Evolutionary conservation across 1,139 yeast genomes (phyloP).

Genomic region (Diutina neorugosa): DNA sequence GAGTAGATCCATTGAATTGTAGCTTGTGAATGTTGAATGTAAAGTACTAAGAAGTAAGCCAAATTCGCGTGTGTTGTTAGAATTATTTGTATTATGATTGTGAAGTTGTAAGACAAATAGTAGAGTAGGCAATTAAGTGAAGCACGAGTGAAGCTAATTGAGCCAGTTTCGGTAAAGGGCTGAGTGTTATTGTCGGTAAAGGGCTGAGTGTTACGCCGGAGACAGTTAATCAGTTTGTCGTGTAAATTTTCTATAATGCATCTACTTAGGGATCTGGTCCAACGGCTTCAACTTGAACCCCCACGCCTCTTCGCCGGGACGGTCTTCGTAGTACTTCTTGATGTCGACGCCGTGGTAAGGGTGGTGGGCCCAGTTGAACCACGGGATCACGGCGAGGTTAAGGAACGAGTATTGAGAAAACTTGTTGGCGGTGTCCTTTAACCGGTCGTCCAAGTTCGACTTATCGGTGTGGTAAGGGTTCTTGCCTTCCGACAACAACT

Average conservation of each 20-base stretch:
- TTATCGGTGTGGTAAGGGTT: constrained; percentile 55
- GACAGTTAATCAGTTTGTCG: too few species aligned
- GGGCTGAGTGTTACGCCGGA: too few species aligned
- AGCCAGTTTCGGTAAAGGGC: too few species aligned
- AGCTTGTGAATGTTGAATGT: too few species aligned
- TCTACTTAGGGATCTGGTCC: constrained; percentile 33
- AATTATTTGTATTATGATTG: too few species aligned
- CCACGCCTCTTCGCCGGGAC: constrained; percentile 44
- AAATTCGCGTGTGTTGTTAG: too few species aligned
- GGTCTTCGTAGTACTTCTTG: constrained; percentile 53
- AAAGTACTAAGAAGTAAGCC: too few species aligned
- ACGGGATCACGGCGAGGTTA: constrained; percentile 54
- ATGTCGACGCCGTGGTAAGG: constrained; percentile 77
- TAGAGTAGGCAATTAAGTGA: too few species aligned
- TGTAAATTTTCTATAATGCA: not conserved
- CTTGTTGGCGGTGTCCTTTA: constrained; percentile 68
- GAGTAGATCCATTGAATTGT: too few species aligned
- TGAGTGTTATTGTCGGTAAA: too few species aligned
- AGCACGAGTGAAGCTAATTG: too few species aligned
- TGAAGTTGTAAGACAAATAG: too few species aligned
- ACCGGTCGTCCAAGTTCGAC: constrained; percentile 51
- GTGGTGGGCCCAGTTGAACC: constrained; percentile 76
- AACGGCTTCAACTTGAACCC: constrained; percentile 33
- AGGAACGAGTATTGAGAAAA: constrained; percentile 67
- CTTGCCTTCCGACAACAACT: constrained; percentile 51